Base-by-base conservation (phyloP, 257 asterid genomes). In the Lycium barbarum region DNA sequence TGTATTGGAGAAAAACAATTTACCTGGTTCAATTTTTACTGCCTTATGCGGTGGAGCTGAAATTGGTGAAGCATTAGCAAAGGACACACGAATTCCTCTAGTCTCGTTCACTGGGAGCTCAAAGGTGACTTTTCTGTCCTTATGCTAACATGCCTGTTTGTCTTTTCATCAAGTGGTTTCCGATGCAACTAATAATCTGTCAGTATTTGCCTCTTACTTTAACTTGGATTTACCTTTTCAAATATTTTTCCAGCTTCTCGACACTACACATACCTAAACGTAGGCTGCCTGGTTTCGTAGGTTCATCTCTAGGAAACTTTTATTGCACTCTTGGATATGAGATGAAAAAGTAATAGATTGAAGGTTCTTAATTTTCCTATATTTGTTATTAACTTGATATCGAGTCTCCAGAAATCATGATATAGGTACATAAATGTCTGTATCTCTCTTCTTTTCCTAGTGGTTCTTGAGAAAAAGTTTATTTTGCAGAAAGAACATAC, bases 81-180 rank as follows among this genome's bases (percentile, higher is more conserved):
- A 90, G 91, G 99, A 96, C 88, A 76, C 91, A 26, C 97, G 99
- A 72, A 90, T 95, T 82, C 97, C 97, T 85, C 87, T 96, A 78
- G 98, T 96, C 74, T 96, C 99, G 3, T 96, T 96, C 86, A 96
- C 98, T 40, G 99, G 99, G 70, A 96, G 99, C 88, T 86, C 99
- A 88, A 93, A 94, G 97, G 99, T 97, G 91, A 33, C 6, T 55
- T 58, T 38, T 68, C 67, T 53, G 20, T 40, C 58, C 38, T 82
- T 43, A 18, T 35, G 62, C 85, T 54, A 73, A 51, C 53, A 51
- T 51, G 35, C 65, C 18, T 47, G 47, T 66, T 14, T 67, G 14
- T 82, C 43, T 26, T 65, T 4, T 82, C 3, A 63, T 65, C 49
- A 45, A 59, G n/a, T 33, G 18, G 57, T 20, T 66, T 49, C 59